phyloP scores from a whole-genome alignment of 139 green algal genomes.

The Coelastrella sp. region DNA sequence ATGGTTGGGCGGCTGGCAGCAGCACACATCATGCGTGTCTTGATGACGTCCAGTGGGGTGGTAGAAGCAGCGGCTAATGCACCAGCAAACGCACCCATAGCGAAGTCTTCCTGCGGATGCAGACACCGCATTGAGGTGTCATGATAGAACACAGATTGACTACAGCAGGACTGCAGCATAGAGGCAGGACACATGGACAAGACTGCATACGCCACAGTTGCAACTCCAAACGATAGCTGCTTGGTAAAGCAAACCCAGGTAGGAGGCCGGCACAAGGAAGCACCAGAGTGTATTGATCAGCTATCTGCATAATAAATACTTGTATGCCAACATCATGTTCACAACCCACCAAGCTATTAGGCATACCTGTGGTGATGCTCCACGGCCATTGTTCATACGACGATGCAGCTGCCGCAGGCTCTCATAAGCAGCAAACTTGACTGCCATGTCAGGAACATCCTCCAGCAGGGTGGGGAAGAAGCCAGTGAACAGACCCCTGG shows the following conservation, averaged over 20 bases:
- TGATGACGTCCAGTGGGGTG: constrained; percentile 93
- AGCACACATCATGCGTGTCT: constrained; percentile 93
- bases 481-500: constrained; percentile 83
- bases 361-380: constrained; percentile 33
- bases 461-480: constrained; percentile 88
- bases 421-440: constrained; percentile 92
- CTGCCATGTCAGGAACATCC: constrained; percentile 91
- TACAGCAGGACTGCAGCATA: too few relatives aligned
- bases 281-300: too few relatives aligned
- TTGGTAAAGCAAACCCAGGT: too few relatives aligned
- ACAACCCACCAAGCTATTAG: not conserved
- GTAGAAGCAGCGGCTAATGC: constrained; percentile 84
- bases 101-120: constrained; percentile 82
- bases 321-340: too few relatives aligned
- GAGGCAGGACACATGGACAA: too few relatives aligned
- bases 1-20: constrained; percentile 75
- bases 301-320: too few relatives aligned
- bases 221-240: too few relatives aligned
- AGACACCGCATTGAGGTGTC: too few relatives aligned
- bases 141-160: too few relatives aligned
- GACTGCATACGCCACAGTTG: too few relatives aligned
- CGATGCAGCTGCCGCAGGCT: constrained; percentile 74
- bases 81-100: constrained; percentile 80
- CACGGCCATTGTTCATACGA: not conserved
- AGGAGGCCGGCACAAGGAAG: too few relatives aligned